Percentiles rank a stretch among this genome's conserved stretches.
Conservation (phyloP, 805 yeast genomes). For the Starmerella ratchasimensis region DNA sequence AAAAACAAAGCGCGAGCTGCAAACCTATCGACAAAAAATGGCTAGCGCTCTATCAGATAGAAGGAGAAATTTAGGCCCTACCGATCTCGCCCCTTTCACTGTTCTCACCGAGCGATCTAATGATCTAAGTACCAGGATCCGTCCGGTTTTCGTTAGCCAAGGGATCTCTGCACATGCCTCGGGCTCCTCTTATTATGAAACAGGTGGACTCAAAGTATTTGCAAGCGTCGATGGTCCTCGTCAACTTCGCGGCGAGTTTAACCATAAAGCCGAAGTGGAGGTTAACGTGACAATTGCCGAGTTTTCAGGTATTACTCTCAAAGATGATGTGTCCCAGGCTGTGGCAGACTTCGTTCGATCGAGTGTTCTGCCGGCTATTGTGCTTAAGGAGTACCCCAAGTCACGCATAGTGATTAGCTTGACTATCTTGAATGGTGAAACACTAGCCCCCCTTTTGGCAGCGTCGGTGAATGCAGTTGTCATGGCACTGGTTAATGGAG, state of each 20-base stretch:
- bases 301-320: constrained; percentile 31
- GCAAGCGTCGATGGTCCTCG: constrained; percentile 79
- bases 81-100: constrained; percentile 42
- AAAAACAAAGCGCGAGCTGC: too few species aligned
- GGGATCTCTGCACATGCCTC: constrained; percentile 57
- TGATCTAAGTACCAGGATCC: constrained; percentile 16
- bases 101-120: constrained; percentile 22
- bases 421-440: constrained; percentile 41
- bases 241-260: constrained; percentile 64
- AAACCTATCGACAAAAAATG: too few species aligned
- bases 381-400: constrained; percentile 71
- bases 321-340: constrained; percentile 31
- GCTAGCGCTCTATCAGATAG: constrained; percentile 42
- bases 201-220: constrained; percentile 43
- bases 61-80: constrained; percentile 77
- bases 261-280: constrained; percentile 49
- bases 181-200: constrained; percentile 74
- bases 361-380: constrained; percentile 38
- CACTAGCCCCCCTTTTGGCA: constrained; percentile 28
- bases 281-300: constrained; percentile 47
- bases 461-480: constrained; percentile 52
- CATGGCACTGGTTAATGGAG: constrained; percentile 71
- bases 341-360: constrained; percentile 39
- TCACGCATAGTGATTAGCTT: constrained; percentile 72
- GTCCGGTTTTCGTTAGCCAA: constrained; percentile 42